These are phyloP conservation scores for Aspergillus latus DNA, from an alignment of 2,329 filamentous ascomycete genomes.

Conservation along the genomic window DNA sequence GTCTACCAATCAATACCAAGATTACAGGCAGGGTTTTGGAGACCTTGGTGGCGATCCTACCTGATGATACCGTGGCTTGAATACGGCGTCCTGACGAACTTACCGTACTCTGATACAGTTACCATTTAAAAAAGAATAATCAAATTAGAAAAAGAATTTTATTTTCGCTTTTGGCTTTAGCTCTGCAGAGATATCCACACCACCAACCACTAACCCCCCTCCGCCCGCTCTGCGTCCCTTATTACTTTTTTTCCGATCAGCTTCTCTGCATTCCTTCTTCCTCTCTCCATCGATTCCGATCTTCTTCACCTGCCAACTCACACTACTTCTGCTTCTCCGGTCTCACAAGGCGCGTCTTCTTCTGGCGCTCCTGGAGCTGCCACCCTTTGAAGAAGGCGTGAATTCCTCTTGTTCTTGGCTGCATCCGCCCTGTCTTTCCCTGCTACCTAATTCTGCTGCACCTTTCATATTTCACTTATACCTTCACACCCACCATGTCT, in stretches of 20 bases:
- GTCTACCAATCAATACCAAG: constrained; percentile 4
- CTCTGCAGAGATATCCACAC: constrained; percentile 13
- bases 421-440: constrained; percentile 19
- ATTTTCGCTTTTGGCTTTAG: constrained; percentile 10
- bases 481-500: constrained; percentile 31
- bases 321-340: constrained; percentile 17
- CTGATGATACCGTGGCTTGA: neutral
- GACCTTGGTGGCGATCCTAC: constrained; percentile 24
- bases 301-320: constrained; percentile 27
- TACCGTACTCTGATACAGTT: constrained; percentile 4
- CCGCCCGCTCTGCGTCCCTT: constrained; percentile 12
- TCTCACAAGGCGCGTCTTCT: constrained; percentile 29
- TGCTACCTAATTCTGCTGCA: constrained; percentile 2
- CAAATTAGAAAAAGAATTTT: constrained; percentile 3
- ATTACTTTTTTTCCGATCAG: constrained; percentile 21
- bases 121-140: constrained; percentile 12
- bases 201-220: constrained; percentile 5
- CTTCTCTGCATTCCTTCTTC: constrained; percentile 23
- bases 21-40: constrained; percentile 1
- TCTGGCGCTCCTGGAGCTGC: constrained; percentile 31
- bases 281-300: constrained; percentile 18
- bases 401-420: constrained; percentile 25
- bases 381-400: constrained; percentile 28
- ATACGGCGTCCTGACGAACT: constrained; percentile 18
- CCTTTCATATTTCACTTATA: constrained; percentile 1